These are phyloP conservation scores for Mycena alexandri DNA, from an alignment of 768 basidiomycete genomes.

Conservation along the genomic window DNA sequence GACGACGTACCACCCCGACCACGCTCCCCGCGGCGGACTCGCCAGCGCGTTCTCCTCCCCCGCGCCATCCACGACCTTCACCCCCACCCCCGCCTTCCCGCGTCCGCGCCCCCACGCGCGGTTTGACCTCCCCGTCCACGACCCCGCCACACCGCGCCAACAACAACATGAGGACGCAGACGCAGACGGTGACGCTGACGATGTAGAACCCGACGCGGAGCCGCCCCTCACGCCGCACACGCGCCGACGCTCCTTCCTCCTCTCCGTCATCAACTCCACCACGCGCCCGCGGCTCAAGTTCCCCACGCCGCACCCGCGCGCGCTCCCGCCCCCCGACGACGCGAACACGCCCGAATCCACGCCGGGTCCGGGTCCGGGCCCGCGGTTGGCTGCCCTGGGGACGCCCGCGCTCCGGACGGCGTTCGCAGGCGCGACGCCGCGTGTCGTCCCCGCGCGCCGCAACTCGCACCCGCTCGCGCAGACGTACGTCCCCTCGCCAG, in stretches of 20 bases:
- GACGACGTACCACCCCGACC: constrained; percentile 51
- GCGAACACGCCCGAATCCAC: constrained; percentile 50
- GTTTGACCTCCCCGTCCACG: constrained; percentile 66
- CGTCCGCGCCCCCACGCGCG: constrained; percentile 64
- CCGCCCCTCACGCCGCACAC: constrained; percentile 73
- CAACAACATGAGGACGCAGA: constrained; percentile 27
- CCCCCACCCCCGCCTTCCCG: constrained; percentile 77
- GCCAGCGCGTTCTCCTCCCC: constrained; percentile 68
- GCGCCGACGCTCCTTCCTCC: constrained; percentile 83
- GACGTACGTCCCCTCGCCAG: constrained; percentile 56
- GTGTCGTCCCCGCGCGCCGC: constrained; percentile 56
- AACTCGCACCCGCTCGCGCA: constrained; percentile 78
- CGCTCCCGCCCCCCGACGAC: constrained; percentile 47
- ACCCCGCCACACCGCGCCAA: constrained; percentile 50
- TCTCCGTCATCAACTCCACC: constrained; percentile 87
- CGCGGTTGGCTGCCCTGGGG: constrained; percentile 20
- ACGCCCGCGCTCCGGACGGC: constrained; percentile 58
- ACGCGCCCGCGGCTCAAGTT: constrained; percentile 78
- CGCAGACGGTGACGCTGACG: constrained; percentile 42
- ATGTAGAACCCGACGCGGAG: constrained; percentile 53
- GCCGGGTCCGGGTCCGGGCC: constrained; percentile 45
- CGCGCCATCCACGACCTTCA: constrained; percentile 67
- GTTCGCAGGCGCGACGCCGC: constrained; percentile 75
- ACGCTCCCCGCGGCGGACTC: constrained; percentile 51
- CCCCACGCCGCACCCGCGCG: constrained; percentile 72